A percentile compares a stretch with the other conserved stretches of the same genome.
These are phyloP conservation scores for Candida manassasensis DNA, from an alignment of 805 yeast species.

Conservation along the genomic window DNA sequence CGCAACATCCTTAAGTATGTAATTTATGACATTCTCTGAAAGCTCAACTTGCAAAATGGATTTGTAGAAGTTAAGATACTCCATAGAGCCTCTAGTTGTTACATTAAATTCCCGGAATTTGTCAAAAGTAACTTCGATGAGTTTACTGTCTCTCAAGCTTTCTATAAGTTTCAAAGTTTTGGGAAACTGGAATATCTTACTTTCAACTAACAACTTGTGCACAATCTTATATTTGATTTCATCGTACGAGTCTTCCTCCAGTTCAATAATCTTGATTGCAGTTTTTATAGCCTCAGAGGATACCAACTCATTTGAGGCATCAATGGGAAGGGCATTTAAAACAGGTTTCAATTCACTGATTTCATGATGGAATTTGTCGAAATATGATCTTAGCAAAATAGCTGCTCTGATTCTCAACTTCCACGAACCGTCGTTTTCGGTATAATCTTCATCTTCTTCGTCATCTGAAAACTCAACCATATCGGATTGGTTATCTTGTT, in stretches of 20 bases:
- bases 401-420: constrained; percentile 54
- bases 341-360: constrained; percentile 8
- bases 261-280: constrained; percentile 4
- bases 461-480: constrained; percentile 38
- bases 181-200: constrained; percentile 18
- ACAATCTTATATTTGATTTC: constrained; percentile 22
- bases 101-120: constrained; percentile 16
- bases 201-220: constrained; percentile 16
- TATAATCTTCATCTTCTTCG: constrained; percentile 44
- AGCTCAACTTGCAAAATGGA: constrained; percentile 18
- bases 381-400: constrained; percentile 28
- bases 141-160: constrained; percentile 16
- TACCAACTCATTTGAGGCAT: constrained; percentile 47
- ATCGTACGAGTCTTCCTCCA: background rate
- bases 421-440: constrained; percentile 47
- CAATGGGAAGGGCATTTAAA: constrained; percentile 17
- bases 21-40: constrained; percentile 15
- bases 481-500: constrained; percentile 31
- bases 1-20: constrained; percentile 21
- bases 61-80: constrained; percentile 23
- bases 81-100: constrained; percentile 20
- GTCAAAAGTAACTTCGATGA: constrained; percentile 15
- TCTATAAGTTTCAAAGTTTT: constrained; percentile 25
- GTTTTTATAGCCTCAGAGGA: constrained; percentile 46
- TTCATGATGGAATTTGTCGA: constrained; percentile 31